Evolutionary conservation across 345 rosid genomes (phyloP), one percentile per base, ranked within the genome.

Genomic region (Erysimum cheiranthoides): DNA sequence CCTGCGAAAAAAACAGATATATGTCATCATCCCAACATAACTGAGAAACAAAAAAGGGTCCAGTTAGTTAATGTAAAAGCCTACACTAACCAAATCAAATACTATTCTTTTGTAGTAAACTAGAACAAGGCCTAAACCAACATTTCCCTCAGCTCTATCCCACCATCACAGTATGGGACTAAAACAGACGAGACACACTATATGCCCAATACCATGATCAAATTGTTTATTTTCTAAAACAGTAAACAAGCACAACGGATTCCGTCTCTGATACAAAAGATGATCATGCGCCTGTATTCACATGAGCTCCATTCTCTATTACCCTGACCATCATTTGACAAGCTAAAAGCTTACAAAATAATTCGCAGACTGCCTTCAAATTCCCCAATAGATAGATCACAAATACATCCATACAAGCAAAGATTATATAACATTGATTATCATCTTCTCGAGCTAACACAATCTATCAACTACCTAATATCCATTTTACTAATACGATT

Each of bases 1-100:
- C 99, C 99, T 96, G 85, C 16, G n/a, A 73, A 40, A 43, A 43
- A n/a, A 53, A 71, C 17, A 73, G 6, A 46, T 56, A 18, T 3
- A 42, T 42, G 25, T 47, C 57, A 64, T 13, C 34, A 52, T n/a
- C 68, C 39, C 14, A 31, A 34, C 16, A 53, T 14, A 42, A 49
- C 28, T 12, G 10, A 62, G 21, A 30, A 38, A 62, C 8, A 16
- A 27, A 50, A n/a, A 18, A 10, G 4, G 2, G 14, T 31, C 62
- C 49, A n/a, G 12, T 39, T 60, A 2, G 39, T 14, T 50, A 40
- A 62, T 61, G 27, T 14, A 45, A 32, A 65, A 4, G 21, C 64
- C 35, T 53, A 11, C n/a, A n/a, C 11, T 16, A 43, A 63, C 58
- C 43, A 36, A 30, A 27, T 61, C 35, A 31, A 45, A 52, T 3